These are phyloP conservation scores for Gaertneriomyces semiglobifer DNA, from an alignment of 192 early-diverging fungal species.

Conservation along the genomic window DNA sequence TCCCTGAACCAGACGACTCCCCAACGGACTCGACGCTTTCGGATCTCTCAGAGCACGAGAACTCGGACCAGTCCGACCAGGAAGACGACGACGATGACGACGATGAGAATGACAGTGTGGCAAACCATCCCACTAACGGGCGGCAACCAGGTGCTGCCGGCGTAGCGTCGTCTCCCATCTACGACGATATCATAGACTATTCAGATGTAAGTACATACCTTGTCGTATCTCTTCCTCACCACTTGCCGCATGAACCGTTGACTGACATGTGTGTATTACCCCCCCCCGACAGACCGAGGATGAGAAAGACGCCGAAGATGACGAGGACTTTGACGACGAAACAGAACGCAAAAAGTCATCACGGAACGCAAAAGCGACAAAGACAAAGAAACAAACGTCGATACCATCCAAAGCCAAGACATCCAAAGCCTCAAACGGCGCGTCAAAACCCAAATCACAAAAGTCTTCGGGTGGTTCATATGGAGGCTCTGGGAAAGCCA, in stretches of 20 bases:
- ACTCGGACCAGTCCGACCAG: not conserved
- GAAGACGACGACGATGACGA: slow-evolving; percentile 25
- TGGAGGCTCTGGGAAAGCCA: not conserved
- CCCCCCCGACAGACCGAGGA: not conserved
- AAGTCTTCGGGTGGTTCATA: not conserved
- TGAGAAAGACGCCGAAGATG: not conserved
- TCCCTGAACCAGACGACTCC: no score
- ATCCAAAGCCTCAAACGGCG: not conserved
- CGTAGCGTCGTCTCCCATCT: no score
- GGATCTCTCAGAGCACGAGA: not conserved
- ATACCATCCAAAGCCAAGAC: slow-evolving; percentile 1
- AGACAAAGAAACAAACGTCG: slow-evolving; percentile 6
- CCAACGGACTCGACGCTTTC: no score
- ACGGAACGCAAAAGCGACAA: slow-evolving; percentile 18
- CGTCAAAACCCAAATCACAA: not conserved
- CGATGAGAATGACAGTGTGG: not conserved
- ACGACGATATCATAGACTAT: no score
- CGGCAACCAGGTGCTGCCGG: no score
- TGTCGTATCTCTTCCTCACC: no score
- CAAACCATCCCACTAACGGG: no score
- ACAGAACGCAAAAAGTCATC: not conserved
- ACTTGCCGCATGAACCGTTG: not conserved
- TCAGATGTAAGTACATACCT: no score
- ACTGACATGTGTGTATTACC: not conserved
- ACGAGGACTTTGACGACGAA: slow-evolving; percentile 2